phyloP scores from a whole-genome alignment of 371 early-diverging fungal species.

The Mortierella sp. region DNA sequence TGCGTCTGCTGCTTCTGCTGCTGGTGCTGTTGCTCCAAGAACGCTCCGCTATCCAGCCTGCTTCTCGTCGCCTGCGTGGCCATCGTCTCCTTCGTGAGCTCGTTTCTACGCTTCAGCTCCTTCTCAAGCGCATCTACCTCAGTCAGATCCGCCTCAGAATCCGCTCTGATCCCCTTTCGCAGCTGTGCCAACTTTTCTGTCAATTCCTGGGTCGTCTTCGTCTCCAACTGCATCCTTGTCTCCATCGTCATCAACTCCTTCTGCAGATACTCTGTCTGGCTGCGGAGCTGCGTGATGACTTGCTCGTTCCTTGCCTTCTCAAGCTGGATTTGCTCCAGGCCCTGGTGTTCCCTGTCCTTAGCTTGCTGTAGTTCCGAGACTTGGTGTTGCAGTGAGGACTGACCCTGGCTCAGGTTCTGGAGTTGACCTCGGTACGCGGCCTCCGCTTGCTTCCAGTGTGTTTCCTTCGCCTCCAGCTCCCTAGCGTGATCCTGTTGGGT shows the following conservation, averaged over 20 bases:
- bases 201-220: slow-evolving; percentile 7
- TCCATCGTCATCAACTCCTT: slow-evolving; percentile 12
- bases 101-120: slow-evolving; percentile 2
- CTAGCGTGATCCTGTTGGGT: no score
- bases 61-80: background rate
- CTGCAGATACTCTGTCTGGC: background rate
- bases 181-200: slow-evolving; percentile 5
- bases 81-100: background rate
- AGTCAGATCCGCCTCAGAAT: slow-evolving; percentile 15
- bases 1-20: background rate
- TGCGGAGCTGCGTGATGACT: background rate
- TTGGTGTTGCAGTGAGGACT: no score
- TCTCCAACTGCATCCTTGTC: slow-evolving; percentile 4
- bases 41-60: slow-evolving; percentile 18
- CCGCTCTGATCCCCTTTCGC: background rate
- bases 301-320: no score
- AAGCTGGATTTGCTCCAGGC: no score
- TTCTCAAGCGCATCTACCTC: slow-evolving; percentile 11
- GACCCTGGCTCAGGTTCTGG: no score
- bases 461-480: no score
- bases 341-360: no score
- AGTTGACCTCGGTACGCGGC: no score
- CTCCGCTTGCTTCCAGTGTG: no score
- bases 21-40: slow-evolving; percentile 5
- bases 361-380: no score